These are phyloP conservation scores for Pneumocystis oryctolagi DNA, from an alignment of 1,139 yeast genomes.

Conservation along the genomic window DNA sequence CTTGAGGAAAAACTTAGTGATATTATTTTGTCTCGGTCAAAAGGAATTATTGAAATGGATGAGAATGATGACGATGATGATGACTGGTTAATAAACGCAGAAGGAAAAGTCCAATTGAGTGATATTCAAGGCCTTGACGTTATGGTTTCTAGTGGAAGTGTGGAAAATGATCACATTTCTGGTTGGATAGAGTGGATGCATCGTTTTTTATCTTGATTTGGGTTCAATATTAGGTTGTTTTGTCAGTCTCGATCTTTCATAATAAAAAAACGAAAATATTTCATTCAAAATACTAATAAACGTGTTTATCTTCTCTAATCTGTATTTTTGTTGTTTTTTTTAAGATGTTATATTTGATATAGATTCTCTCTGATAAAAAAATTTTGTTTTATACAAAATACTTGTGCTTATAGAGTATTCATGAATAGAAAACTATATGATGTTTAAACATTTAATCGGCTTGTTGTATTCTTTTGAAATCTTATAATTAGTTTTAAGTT, in stretches of 20 bases:
- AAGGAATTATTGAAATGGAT: background rate
- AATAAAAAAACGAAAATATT: too few relatives aligned
- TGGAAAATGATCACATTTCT: background rate
- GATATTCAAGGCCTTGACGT: background rate
- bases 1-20: background rate
- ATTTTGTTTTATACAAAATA: too few relatives aligned
- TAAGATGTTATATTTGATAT: too few relatives aligned
- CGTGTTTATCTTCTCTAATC: background rate
- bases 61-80: background rate
- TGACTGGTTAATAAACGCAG: background rate
- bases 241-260: background rate
- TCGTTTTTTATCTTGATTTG: background rate
- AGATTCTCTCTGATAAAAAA: too few relatives aligned
- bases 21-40: constrained; percentile 14
- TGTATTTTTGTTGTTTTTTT: background rate
- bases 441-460: too few relatives aligned
- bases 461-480: background rate
- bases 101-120: background rate
- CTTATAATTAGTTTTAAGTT: background rate
- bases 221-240: background rate
- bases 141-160: background rate
- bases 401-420: too few relatives aligned
- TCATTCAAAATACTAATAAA: too few relatives aligned
- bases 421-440: too few relatives aligned
- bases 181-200: background rate